Evolutionary conservation across 306 rosid genomes (phyloP).

Genomic region (Quercus dentata): DNA sequence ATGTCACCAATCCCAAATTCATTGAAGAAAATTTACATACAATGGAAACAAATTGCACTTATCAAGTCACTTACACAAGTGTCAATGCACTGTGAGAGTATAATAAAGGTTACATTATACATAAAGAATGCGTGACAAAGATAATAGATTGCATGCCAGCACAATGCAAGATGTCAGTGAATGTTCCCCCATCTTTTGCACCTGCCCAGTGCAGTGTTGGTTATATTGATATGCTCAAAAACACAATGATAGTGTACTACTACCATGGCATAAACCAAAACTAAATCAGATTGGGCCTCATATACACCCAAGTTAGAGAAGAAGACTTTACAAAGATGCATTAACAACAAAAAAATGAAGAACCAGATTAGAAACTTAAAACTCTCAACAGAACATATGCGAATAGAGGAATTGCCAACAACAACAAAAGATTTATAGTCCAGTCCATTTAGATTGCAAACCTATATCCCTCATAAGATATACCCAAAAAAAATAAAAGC

Average conservation of each 20-base stretch:
- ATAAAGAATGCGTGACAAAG: not conserved
- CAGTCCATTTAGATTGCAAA: not conserved
- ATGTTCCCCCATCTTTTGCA: not conserved
- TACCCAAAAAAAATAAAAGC: not conserved
- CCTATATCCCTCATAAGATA: not conserved
- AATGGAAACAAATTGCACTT: not conserved
- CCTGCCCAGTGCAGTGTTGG: not conserved
- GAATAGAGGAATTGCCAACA: constrained; percentile 7
- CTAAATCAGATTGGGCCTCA: not conserved
- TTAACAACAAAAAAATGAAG: not conserved
- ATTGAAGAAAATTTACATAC: not conserved
- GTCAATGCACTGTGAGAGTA: not conserved
- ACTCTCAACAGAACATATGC: constrained; percentile 1
- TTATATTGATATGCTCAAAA: not conserved
- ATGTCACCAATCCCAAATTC: constrained; percentile 3
- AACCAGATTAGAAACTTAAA: not conserved
- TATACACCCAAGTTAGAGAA: not conserved
- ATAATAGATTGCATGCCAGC: not conserved
- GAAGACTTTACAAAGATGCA: not conserved
- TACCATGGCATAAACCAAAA: not conserved
- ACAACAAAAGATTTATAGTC: not conserved
- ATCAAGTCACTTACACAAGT: not conserved
- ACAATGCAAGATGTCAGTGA: not conserved
- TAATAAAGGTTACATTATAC: not conserved
- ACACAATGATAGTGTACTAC: not conserved